Evolutionary conservation across 2,329 filamentous ascomycete genomes (phyloP), one percentile per base, ranked within the genome.

Genomic region (Sarocladium kiliense): DNA sequence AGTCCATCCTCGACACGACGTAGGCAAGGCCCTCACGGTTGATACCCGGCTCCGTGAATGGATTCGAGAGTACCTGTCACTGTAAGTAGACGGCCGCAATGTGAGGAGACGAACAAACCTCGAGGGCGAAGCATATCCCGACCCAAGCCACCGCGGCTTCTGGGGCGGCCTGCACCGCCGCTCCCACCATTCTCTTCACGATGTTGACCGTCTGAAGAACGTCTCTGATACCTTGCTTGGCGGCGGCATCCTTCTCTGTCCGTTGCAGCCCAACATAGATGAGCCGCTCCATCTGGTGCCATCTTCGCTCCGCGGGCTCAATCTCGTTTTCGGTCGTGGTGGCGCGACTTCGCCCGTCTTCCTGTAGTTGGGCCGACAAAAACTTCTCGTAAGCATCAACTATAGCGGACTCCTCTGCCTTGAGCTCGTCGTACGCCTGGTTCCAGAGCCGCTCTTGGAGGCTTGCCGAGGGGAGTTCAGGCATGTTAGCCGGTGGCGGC

Each of bases 81-180:
- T 27, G 18, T 57, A 34, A 54, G 27, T 14, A 34, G 55, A 23
- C 53, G 19, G 45, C 9, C n/a, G 3, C 19, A 45, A 18, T n/a
- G 30, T 16, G 51, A 7, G 26, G 19, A 36, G 39, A 49, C 34
- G 53, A 27, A 58, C 55, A 19, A 42, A 72, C 70, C 63, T 72
- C 60, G 5, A 74, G 53, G 9, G 55, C 60, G 56, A 72, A 53
- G 56, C 64, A 70, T 30, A 73, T 62, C 14, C 69, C 66, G 6
- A 64, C 63, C 71, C 68, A 75, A 16, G 70, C 64, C 51, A 74
- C 54, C 2, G 68, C 68, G 19, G 71, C 71, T 58, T 71, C 58
- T 0, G 69, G 68, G 3, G 63, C 56, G 14, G 60, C 58, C 45
- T 66, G 51, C 12, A 73, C 30, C 1, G 61, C 65, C 10, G 60